Evolutionary conservation across 108 stramenopile genomes (phyloP).

Genomic region (Aureococcus anophagefferens): DNA sequence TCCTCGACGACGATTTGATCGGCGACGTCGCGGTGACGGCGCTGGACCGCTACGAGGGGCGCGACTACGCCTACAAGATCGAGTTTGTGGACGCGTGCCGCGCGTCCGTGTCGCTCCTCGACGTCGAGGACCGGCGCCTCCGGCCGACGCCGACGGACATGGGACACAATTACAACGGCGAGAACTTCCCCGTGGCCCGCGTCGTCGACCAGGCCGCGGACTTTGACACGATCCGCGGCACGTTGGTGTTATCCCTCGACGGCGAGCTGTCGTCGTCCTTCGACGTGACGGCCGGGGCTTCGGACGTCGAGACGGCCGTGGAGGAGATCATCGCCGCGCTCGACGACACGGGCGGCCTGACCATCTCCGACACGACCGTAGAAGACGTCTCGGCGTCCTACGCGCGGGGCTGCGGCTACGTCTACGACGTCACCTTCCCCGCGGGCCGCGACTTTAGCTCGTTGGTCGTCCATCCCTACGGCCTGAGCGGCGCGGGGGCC

Average conservation of each 20-base stretch:
- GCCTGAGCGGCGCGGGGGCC: neutral
- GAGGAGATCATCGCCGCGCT: conserved; percentile 1
- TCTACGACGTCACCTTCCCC: neutral
- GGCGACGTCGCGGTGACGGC: neutral
- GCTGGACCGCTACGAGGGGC: neutral
- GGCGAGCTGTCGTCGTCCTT: neutral
- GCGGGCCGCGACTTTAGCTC: neutral
- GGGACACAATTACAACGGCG: too few species aligned
- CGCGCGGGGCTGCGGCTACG: neutral
- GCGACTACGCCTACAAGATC: conserved; percentile 2
- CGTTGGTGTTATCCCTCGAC: neutral
- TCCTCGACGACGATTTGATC: neutral
- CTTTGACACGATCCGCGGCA: neutral
- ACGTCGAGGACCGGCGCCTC: too few species aligned
- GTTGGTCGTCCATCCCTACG: too few species aligned
- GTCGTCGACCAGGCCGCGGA: neutral
- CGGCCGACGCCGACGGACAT: too few species aligned
- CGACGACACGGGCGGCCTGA: neutral
- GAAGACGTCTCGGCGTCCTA: neutral
- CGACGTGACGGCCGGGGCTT: neutral
- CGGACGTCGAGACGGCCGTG: neutral
- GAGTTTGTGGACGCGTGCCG: neutral
- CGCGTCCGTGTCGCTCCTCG: too few species aligned
- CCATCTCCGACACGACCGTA: neutral
- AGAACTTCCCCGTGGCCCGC: neutral